These are phyloP conservation scores for Aspergillus oerlinghausenensis DNA, from an alignment of 2,329 filamentous ascomycete genomes.

Conservation along the genomic window DNA sequence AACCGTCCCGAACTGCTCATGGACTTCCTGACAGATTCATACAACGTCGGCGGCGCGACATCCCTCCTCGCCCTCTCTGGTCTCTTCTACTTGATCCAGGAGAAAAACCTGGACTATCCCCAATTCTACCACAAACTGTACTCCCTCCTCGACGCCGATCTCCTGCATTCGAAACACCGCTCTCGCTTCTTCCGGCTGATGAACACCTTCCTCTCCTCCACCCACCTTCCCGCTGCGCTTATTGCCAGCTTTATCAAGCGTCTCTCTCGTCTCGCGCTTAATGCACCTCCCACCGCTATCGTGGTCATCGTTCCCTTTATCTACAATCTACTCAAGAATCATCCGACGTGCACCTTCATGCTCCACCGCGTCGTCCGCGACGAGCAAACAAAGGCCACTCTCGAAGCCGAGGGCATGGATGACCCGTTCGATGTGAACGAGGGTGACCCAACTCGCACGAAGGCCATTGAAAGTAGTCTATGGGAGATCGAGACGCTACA, in stretches of 20 bases:
- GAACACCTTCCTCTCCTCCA: slow-evolving; percentile 84
- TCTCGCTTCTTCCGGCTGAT: slow-evolving; percentile 89
- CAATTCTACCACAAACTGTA: slow-evolving; percentile 93
- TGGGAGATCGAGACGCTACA: slow-evolving; percentile 94
- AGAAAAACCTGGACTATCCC: slow-evolving; percentile 93
- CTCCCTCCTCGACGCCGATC: slow-evolving; percentile 76
- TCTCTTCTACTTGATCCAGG: slow-evolving; percentile 88
- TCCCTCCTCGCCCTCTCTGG: slow-evolving; percentile 86
- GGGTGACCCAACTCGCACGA: slow-evolving; percentile 75
- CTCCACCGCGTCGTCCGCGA: slow-evolving; percentile 71
- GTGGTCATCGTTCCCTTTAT: slow-evolving; percentile 88
- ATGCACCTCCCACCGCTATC: slow-evolving; percentile 82
- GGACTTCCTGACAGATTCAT: slow-evolving; percentile 95
- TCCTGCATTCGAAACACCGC: slow-evolving; percentile 90
- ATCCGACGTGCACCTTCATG: slow-evolving; percentile 93
- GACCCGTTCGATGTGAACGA: slow-evolving; percentile 78
- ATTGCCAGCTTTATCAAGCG: slow-evolving; percentile 96
- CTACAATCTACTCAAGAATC: slow-evolving; percentile 88
- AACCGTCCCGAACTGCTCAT: slow-evolving; percentile 80
- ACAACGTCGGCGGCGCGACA: slow-evolving; percentile 78
- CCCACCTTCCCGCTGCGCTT: slow-evolving; percentile 83
- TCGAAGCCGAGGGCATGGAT: slow-evolving; percentile 59
- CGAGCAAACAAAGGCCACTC: slow-evolving; percentile 51
- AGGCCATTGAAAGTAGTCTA: slow-evolving; percentile 84
- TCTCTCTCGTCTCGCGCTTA: slow-evolving; percentile 77